Evolutionary conservation across 257 asterid genomes (phyloP).

Genomic region (Solanum dulcamara): DNA sequence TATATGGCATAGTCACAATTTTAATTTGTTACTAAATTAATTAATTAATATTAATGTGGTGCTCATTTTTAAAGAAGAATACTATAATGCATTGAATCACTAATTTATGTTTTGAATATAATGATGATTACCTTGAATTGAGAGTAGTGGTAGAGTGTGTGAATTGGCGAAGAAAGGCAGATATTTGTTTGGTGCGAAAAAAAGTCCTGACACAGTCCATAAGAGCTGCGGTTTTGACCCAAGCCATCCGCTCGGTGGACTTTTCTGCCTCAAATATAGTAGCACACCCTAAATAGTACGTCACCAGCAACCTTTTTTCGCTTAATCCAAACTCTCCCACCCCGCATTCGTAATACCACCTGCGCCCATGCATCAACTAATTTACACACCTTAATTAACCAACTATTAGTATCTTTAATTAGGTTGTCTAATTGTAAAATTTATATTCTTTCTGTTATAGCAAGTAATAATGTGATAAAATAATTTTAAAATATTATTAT

Average conservation of each 20-base stretch:
- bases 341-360: constrained; percentile 47
- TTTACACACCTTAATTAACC: too few species aligned
- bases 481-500: neutral
- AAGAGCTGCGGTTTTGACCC: constrained; percentile 66
- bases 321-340: constrained; percentile 35
- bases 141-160: constrained; percentile 9
- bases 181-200: constrained; percentile 12
- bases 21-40: too few species aligned
- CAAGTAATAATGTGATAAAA: neutral
- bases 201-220: constrained; percentile 24
- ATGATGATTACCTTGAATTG: neutral
- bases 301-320: constrained; percentile 21
- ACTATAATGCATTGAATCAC: too few species aligned
- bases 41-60: too few species aligned
- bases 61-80: too few species aligned
- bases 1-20: too few species aligned
- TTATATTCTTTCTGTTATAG: too few species aligned
- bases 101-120: too few species aligned
- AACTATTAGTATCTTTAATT: too few species aligned
- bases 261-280: constrained; percentile 53
- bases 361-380: neutral
- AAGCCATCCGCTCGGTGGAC: constrained; percentile 43
- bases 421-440: too few species aligned
- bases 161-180: constrained; percentile 32
- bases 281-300: constrained; percentile 46